Base-by-base conservation (phyloP, 2,329 filamentous ascomycete genomes). In the Fusarium duplospermum region DNA sequence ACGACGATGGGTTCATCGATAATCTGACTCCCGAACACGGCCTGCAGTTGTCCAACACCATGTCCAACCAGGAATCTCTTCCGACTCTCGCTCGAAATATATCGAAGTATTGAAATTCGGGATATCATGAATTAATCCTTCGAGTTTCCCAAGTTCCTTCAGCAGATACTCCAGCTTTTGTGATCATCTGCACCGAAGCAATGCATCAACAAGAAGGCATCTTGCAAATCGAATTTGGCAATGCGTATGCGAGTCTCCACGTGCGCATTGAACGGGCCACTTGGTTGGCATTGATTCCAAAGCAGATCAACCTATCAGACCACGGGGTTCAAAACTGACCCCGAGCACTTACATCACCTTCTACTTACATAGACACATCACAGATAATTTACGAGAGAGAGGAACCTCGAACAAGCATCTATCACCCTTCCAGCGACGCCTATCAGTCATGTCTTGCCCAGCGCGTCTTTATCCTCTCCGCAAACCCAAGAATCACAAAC, bases 401-500 rank as follows among this genome's bases (percentile, higher is more conserved):
- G 20, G 6, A 20, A 4, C 18, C 18, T 31, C 18, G 10, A 52
- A 8, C 10, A 6, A 31, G 4, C 18, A 31, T 31, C 47, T 4
- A 31, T 52, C 24, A 13, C 18, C 1, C 18, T 31, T 29, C 2
- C 18, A n/a, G 2, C 9, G 18, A 31, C 18, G 6, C 4, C 13
- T 52, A n/a, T 18, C 31, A 33, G 36, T 13, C n/a, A 73, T 73
- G 71, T 68, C 71, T 9, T 71, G 67, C 13, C 60, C 67, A 40
- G 64, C 59, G 7, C 78, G 80, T n/a, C 74, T 66, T 8, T 80
- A 81, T 54, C 78, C 80, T 7, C 74, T 81, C 9, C 72, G 58
- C 6, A 78, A 77, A 61, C 80, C 80, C 2, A 62, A 75, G 9
- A 76, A 80, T 22, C 80, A 82, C 45, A 65, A 66, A 24, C 78